Evolutionary conservation across 495 filamentous ascomycete species (phyloP).

Genomic region (Aeminium ludgeri): DNA sequence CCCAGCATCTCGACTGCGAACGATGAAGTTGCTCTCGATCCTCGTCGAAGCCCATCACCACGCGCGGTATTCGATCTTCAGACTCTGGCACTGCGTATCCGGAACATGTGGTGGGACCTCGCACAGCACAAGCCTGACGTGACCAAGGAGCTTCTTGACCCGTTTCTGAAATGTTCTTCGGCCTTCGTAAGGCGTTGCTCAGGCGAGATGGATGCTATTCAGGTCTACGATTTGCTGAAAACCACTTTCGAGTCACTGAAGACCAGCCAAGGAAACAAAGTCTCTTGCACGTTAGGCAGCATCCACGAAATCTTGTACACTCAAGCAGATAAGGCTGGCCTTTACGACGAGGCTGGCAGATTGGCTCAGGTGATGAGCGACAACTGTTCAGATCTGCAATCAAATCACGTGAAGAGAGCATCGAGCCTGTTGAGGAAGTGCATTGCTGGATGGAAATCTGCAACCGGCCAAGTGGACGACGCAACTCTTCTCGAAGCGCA

Average conservation of each 20-base stretch:
- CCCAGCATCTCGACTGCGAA: slow-evolving; percentile 38
- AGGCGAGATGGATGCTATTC: background rate
- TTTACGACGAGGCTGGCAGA: background rate
- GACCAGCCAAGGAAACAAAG: background rate
- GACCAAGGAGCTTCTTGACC: slow-evolving; percentile 51
- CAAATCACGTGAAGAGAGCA: background rate
- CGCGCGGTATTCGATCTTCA: slow-evolving; percentile 47
- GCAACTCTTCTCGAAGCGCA: too few species aligned
- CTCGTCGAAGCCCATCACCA: slow-evolving; percentile 39
- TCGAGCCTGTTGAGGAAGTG: too few species aligned
- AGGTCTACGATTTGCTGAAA: background rate
- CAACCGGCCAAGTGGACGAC: too few species aligned
- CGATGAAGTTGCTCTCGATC: slow-evolving; percentile 31
- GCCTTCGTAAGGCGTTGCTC: slow-evolving; percentile 37
- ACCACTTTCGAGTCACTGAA: background rate
- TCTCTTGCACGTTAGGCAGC: background rate
- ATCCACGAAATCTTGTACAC: background rate
- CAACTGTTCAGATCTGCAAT: background rate
- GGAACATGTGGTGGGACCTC: slow-evolving; percentile 53
- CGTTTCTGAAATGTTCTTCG: slow-evolving; percentile 47
- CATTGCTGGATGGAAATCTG: too few species aligned
- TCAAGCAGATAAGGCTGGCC: slow-evolving; percentile 1
- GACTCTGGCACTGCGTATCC: slow-evolving; percentile 45
- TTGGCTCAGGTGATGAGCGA: background rate
- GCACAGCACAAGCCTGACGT: slow-evolving; percentile 51